Base-by-base conservation (phyloP, 176 grass and related monocot species). In the Eremochloa ophiuroides region DNA sequence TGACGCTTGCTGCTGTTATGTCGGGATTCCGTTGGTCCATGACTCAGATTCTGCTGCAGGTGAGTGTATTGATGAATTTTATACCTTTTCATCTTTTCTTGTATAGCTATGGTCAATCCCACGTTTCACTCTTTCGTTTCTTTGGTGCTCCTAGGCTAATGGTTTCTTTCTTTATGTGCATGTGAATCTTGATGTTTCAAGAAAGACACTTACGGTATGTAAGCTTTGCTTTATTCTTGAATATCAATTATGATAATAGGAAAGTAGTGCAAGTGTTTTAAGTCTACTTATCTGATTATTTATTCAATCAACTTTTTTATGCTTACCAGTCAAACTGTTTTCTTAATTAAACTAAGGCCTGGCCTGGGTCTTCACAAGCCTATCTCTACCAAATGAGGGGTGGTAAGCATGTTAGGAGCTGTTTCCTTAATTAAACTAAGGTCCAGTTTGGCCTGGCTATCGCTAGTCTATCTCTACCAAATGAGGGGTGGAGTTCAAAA, bases 1-100 rank as follows among this genome's bases (percentile, higher is more conserved):
- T 99, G 75, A 91, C 88, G 15, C 88, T 99, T 90, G 96, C 96
- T 88, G 93, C 96, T 86, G 96, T 99, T 85, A 99, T 99, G 96
- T 95, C 93, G 22, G 96, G 96, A 69, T 99, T 95, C 62, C 91
- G 96, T 62, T 99, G 96, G 96, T 99, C 91, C 60, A 99, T 99
- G 96, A 99, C 96, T 81, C 96, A 99, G 47, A 95, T 99, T 83
- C 85, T 99, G 29, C 88, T 99, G 84, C 96, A 99, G 80, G 96
- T 98, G 70, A 71, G 85, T 71, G 4, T 80, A 60, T 63, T 43
- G 68, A 60, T 51, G 62, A 76, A 38, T 58, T 20, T 23, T 55
- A 71, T 78, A 1, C 25, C 51, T 23, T 68, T 8, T 48, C 56
- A 1, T 17, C 51, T 23, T 68, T 8, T 48, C 56, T 69, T 51